Conservation (phyloP, 495 filamentous ascomycete genomes). For the Halenospora varia region DNA sequence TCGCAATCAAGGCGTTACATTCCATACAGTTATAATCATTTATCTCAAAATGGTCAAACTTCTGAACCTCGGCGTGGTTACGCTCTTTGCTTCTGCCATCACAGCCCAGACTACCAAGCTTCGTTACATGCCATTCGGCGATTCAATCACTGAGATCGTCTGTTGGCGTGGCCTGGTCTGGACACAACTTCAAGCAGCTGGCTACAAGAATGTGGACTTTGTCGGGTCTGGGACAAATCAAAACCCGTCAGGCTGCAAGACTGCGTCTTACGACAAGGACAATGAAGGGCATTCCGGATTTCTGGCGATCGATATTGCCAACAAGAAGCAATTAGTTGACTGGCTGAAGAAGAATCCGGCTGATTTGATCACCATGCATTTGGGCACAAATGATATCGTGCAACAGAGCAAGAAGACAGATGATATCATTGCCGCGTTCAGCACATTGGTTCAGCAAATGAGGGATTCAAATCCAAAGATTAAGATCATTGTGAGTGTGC, state of each 20-base stretch:
- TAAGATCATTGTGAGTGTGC: slow-evolving; percentile 45
- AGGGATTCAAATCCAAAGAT: slow-evolving; percentile 40
- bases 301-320: slow-evolving; percentile 45
- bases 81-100: too few relatives aligned
- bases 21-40: too few relatives aligned
- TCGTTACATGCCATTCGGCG: slow-evolving; percentile 40
- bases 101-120: not conserved
- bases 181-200: slow-evolving; percentile 39
- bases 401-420: slow-evolving; percentile 36
- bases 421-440: slow-evolving; percentile 44
- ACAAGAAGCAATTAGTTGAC: slow-evolving; percentile 42
- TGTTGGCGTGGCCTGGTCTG: slow-evolving; percentile 45
- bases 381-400: slow-evolving; percentile 50
- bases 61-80: too few relatives aligned
- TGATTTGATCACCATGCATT: slow-evolving; percentile 36
- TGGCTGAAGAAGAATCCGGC: slow-evolving; percentile 30
- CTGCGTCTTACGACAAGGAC: slow-evolving; percentile 40
- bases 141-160: slow-evolving; percentile 47
- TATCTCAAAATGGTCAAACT: too few relatives aligned
- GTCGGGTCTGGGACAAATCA: slow-evolving; percentile 37
- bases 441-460: slow-evolving; percentile 41
- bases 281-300: slow-evolving; percentile 53
- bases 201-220: slow-evolving; percentile 38
- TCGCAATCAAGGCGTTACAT: too few relatives aligned
- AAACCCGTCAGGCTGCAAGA: slow-evolving; percentile 33